Conservation (phyloP, 2,329 filamentous ascomycete species). For the Alternaria postmessia region DNA sequence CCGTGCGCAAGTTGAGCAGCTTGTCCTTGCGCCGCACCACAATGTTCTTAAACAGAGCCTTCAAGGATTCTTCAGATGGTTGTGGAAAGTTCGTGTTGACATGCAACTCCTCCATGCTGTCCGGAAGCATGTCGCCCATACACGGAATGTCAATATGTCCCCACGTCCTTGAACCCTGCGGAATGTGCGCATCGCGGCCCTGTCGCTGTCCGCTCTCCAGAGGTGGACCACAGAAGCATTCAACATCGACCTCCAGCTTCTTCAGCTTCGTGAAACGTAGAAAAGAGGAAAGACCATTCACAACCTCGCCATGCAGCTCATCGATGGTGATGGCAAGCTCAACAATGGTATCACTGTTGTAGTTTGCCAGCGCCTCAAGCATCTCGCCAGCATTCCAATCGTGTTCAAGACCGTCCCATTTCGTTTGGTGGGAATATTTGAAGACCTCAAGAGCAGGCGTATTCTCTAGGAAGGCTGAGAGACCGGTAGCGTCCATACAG, state of each 20-base stretch:
- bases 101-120: conserved; percentile 37
- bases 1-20: conserved; percentile 25
- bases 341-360: conserved; percentile 33
- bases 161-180: conserved; percentile 35
- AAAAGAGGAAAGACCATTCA: conserved; percentile 45
- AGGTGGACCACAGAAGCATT: conserved; percentile 45
- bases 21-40: conserved; percentile 30
- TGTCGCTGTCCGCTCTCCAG: conserved; percentile 44
- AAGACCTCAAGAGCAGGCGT: conserved; percentile 39
- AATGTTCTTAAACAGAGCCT: conserved; percentile 43
- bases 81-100: conserved; percentile 42
- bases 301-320: conserved; percentile 38
- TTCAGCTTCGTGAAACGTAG: conserved; percentile 33
- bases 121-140: conserved; percentile 45
- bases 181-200: conserved; percentile 28
- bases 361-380: conserved; percentile 32
- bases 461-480: conserved; percentile 33
- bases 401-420: conserved; percentile 41
- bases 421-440: conserved; percentile 46
- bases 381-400: conserved; percentile 49
- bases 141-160: conserved; percentile 43
- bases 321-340: conserved; percentile 47
- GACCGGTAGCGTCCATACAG: conserved; percentile 42
- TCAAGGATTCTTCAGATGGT: conserved; percentile 31
- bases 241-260: conserved; percentile 42